Evolutionary conservation across 139 green algal genomes (phyloP).

Genomic region (Tetraselmis chui): DNA sequence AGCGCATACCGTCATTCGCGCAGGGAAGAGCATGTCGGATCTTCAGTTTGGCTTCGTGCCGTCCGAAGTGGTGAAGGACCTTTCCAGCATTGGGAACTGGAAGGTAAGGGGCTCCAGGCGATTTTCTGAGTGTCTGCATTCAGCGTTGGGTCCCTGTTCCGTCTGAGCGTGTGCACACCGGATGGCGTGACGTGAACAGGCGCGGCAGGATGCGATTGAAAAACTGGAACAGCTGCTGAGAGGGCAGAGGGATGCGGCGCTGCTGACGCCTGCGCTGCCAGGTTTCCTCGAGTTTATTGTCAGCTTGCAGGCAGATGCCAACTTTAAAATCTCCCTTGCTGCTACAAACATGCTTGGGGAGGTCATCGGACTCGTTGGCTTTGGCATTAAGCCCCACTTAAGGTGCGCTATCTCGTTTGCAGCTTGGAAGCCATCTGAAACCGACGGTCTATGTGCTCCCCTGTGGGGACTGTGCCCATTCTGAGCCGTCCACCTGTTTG

Average conservation of each 20-base stretch:
- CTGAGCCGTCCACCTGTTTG: constrained; percentile 1
- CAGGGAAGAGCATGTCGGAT: background rate
- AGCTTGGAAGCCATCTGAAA: too few relatives aligned
- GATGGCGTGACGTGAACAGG: constrained; percentile 18
- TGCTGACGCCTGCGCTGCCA: constrained; percentile 39
- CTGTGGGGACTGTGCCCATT: too few relatives aligned
- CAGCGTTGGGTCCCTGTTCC: too few relatives aligned
- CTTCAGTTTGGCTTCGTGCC: constrained; percentile 59
- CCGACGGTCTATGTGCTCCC: too few relatives aligned
- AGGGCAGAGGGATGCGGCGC: constrained; percentile 24
- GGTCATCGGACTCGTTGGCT: constrained; percentile 43
- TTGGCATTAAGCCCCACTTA: constrained; percentile 39
- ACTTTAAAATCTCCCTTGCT: constrained; percentile 76
- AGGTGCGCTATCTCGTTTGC: too few relatives aligned
- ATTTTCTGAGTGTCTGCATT: too few relatives aligned
- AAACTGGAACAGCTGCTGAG: constrained; percentile 41
- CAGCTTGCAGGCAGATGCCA: constrained; percentile 58
- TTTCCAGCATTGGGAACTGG: constrained; percentile 70
- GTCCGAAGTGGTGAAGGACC: constrained; percentile 27
- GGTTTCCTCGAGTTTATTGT: constrained; percentile 59
- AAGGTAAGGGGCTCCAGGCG: constrained; percentile 41
- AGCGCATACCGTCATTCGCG: too few relatives aligned
- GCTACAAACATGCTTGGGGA: constrained; percentile 59
- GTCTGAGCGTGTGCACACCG: too few relatives aligned
- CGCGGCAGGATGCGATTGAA: constrained; percentile 46